Base-by-base conservation (phyloP, 805 yeast species). In the Kregervanrija fluxuum region DNA sequence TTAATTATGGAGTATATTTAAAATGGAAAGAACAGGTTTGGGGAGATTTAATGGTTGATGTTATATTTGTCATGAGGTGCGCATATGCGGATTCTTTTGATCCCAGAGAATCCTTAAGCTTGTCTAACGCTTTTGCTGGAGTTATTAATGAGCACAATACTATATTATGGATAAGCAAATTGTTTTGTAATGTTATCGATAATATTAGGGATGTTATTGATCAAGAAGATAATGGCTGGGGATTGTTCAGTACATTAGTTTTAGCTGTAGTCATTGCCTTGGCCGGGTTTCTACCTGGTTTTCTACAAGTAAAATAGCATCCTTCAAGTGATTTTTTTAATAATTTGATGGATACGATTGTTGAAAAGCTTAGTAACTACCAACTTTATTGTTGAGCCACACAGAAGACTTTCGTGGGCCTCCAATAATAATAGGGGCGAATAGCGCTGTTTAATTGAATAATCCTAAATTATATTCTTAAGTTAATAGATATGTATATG, bases 181-280 rank as follows among this genome's bases (percentile, higher is more conserved):
- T 32, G 3, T 52, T 52, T 35, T 52, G 56, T 41, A 22, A 36
- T 12, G 54, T 53, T 3, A 57, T 61, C 40, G 60, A 60, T 31
- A 54, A 57, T 30, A 45, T 47, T 15, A n/a, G n/a, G n/a, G n/a
- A n/a, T n/a, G n/a, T n/a, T n/a, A n/a, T n/a, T n/a, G n/a, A n/a
- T n/a, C n/a, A n/a, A n/a, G 46, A 52, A 4, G 65, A 60, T 13
- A 33, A 37, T 55, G 79, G 81, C 47, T 80, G 91, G 82, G 93
- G 95, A 43, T 77, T 90, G 74, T 77, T 90, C 59, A 77, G 89
- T 2, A 86, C 91, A 81, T 56, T 88, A 9, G 86, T 90, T 58
- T 80, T 90, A 53, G 65, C 89, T 48, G 63, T 82, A 51, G 85
- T 86, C n/a, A 63, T 91, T 32, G 74, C 75, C 38, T 72, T 85